Evolutionary conservation across 371 early-diverging fungal genomes (phyloP).

Genomic region (Syncephalastrum contaminatum): DNA sequence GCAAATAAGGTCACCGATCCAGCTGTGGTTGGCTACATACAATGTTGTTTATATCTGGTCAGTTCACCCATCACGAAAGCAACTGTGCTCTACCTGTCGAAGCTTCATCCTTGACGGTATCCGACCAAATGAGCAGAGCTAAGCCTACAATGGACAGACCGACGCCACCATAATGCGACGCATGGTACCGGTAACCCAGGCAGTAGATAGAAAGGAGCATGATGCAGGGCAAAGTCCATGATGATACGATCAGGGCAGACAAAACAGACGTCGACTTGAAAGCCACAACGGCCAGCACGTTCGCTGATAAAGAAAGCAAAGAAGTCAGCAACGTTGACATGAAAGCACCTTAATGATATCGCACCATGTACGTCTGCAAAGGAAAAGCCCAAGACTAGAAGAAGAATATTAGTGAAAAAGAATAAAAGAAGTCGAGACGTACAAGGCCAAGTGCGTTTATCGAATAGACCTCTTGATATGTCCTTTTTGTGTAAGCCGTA

Average conservation of each 20-base stretch:
- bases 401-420: not conserved
- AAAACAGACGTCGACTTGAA: constrained; percentile 45
- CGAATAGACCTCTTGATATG: constrained; percentile 4
- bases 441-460: constrained; percentile 19
- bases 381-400: constrained; percentile 37
- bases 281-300: constrained; percentile 41
- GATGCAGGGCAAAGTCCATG: constrained; percentile 48
- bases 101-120: constrained; percentile 19
- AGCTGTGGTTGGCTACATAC: constrained; percentile 35
- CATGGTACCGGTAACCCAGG: constrained; percentile 25
- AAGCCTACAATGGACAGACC: constrained; percentile 31
- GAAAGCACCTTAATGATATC: not conserved
- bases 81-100: constrained; percentile 13
- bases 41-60: not conserved
- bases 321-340: not conserved
- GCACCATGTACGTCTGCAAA: constrained; percentile 45
- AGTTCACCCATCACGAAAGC: not conserved
- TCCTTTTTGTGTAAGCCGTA: constrained; percentile 14
- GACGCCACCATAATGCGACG: constrained; percentile 29
- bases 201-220: constrained; percentile 36
- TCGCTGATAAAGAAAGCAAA: constrained; percentile 19
- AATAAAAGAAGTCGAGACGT: constrained; percentile 3
- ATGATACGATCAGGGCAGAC: constrained; percentile 37
- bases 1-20: constrained; percentile 47
- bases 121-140: constrained; percentile 36